These are phyloP conservation scores for Mortierella hygrophila DNA, from an alignment of 192 early-diverging fungal species.

Conservation along the genomic window DNA sequence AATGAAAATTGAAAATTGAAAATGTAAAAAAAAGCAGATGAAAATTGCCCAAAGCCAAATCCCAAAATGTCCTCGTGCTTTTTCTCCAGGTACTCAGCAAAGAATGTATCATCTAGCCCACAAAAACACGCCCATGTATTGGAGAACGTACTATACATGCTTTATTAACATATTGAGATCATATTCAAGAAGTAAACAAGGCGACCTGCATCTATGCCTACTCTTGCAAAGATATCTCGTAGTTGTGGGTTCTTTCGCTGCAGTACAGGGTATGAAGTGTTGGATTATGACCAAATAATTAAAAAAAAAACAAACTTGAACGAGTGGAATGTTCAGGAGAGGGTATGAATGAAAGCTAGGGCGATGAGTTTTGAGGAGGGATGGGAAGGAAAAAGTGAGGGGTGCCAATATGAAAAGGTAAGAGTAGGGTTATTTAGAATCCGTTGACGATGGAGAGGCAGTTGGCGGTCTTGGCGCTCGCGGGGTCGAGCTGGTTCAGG, in stretches of 20 bases:
- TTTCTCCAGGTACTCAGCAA: background rate
- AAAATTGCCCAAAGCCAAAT: no score
- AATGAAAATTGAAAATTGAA: no score
- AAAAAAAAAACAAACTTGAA: background rate
- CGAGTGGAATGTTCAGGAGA: background rate
- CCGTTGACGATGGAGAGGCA: conserved; percentile 16
- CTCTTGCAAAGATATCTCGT: background rate
- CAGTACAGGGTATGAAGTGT: background rate
- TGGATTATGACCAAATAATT: background rate
- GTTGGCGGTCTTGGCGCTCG: conserved; percentile 36
- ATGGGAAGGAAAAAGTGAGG: background rate
- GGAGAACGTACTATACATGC: background rate
- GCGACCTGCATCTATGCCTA: background rate
- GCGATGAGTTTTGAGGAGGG: no score
- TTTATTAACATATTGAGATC: background rate
- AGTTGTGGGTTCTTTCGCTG: background rate
- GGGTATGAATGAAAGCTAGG: no score
- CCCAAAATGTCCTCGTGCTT: background rate
- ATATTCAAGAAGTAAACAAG: background rate
- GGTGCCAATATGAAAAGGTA: no score
- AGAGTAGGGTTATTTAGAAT: background rate
- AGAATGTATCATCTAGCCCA: background rate
- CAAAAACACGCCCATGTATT: background rate
- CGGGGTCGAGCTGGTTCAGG: conserved; percentile 44
- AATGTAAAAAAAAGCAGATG: no score